Conservation (phyloP, 805 yeast species). For the Phaffomyces opuntiae region DNA sequence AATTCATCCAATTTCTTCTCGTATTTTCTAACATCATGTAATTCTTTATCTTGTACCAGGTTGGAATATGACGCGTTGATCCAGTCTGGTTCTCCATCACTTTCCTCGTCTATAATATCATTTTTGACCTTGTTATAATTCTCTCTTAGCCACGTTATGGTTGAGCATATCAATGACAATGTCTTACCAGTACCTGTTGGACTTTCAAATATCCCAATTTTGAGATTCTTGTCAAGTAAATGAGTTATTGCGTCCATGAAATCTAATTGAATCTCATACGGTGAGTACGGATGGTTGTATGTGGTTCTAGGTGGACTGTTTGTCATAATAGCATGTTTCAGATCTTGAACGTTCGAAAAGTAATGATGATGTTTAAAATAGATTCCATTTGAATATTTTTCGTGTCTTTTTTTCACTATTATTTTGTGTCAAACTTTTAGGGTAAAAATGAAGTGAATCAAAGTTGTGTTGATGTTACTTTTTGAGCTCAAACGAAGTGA, state of each 20-base stretch:
- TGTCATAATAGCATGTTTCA: conserved; percentile 4
- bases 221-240: conserved; percentile 45
- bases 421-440: no score
- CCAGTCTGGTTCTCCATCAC: conserved; percentile 68
- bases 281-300: conserved; percentile 73
- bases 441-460: not conserved
- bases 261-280: conserved; percentile 71
- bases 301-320: conserved; percentile 4
- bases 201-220: conserved; percentile 79
- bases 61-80: conserved; percentile 36
- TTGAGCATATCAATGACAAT: conserved; percentile 74
- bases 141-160: conserved; percentile 75
- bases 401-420: no score
- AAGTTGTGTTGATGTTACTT: not conserved
- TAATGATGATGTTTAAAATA: no score
- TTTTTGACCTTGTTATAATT: conserved; percentile 1
- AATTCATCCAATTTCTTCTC: conserved; percentile 29
- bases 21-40: conserved; percentile 24
- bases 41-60: conserved; percentile 19
- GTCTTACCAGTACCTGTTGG: conserved; percentile 97
- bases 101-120: conserved; percentile 29
- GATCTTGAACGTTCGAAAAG: no score
- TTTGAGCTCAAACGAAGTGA: not conserved
- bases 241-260: conserved; percentile 73
- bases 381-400: no score